Evolutionary conservation across 805 yeast genomes (phyloP).

Genomic region (Cyberlindnera subsufficiens): DNA sequence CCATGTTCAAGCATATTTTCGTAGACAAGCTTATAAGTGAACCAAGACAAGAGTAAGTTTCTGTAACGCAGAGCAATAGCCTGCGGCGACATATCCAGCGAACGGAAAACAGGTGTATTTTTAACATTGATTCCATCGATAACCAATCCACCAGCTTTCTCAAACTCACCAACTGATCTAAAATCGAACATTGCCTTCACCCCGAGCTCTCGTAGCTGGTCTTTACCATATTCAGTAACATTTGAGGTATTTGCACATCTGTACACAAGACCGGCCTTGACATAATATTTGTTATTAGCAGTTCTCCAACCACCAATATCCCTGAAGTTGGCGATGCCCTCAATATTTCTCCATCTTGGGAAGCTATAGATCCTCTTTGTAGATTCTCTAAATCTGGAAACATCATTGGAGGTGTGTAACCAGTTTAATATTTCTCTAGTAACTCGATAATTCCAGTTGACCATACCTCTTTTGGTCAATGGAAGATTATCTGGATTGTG

Average conservation of each 20-base stretch:
- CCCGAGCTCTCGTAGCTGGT: slow-evolving; percentile 29
- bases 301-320: slow-evolving; percentile 74
- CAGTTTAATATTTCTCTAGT: slow-evolving; percentile 43
- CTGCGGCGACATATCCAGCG: slow-evolving; percentile 57
- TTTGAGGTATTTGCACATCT: slow-evolving; percentile 58
- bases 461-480: slow-evolving; percentile 35
- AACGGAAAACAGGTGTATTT: slow-evolving; percentile 52
- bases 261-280: slow-evolving; percentile 48
- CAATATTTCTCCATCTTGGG: slow-evolving; percentile 56
- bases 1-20: slow-evolving; percentile 51
- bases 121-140: slow-evolving; percentile 40
- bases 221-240: slow-evolving; percentile 49
- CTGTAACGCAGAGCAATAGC: slow-evolving; percentile 51
- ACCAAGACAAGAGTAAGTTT: slow-evolving; percentile 51
- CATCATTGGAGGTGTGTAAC: slow-evolving; percentile 41
- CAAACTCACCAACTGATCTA: slow-evolving; percentile 54
- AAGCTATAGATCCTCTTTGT: slow-evolving; percentile 31
- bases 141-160: slow-evolving; percentile 37
- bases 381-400: slow-evolving; percentile 42
- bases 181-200: slow-evolving; percentile 60
- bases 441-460: slow-evolving; percentile 57
- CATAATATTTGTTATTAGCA: slow-evolving; percentile 30
- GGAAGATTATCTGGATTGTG: slow-evolving; percentile 38
- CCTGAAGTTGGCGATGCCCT: slow-evolving; percentile 68
- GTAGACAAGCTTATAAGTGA: slow-evolving; percentile 60